phyloP scores from a whole-genome alignment of 768 basidiomycete genomes.

The Collybiopsis confluens region DNA sequence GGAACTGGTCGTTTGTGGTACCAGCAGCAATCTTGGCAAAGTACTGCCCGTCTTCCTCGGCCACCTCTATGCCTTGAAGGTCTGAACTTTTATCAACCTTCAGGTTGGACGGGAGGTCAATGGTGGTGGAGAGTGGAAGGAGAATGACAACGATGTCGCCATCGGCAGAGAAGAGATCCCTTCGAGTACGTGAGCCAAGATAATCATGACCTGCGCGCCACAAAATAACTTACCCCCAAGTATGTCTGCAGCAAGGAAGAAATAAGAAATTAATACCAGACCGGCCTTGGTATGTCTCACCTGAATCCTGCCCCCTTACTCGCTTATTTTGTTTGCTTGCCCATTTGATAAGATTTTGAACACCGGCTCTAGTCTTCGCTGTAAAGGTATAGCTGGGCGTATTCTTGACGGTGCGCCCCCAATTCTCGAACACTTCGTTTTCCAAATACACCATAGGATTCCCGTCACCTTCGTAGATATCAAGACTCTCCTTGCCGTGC shows the following conservation, averaged over 20 bases:
- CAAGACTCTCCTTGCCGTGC: neutral
- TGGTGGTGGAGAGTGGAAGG: neutral
- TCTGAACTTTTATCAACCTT: neutral
- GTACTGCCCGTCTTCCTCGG: neutral
- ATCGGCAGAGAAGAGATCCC: neutral
- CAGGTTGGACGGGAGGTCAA: neutral
- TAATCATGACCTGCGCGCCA: neutral
- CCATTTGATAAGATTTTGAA: constrained; percentile 3
- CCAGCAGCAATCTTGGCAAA: constrained; percentile 14
- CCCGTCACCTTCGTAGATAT: neutral
- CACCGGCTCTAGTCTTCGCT: neutral
- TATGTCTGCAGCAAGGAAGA: no score
- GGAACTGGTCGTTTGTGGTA: constrained; percentile 23
- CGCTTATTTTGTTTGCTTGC: neutral
- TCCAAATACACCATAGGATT: neutral
- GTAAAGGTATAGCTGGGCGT: neutral
- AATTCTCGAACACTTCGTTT: neutral
- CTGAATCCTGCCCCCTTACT: constrained; percentile 1
- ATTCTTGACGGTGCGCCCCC: neutral
- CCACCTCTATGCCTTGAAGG: neutral
- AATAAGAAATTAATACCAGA: no score
- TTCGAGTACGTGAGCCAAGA: neutral
- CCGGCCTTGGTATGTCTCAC: no score
- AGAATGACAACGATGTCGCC: neutral
- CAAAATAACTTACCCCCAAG: neutral